Conservation (phyloP, 306 rosid species). For the Vigna mungo region DNA sequence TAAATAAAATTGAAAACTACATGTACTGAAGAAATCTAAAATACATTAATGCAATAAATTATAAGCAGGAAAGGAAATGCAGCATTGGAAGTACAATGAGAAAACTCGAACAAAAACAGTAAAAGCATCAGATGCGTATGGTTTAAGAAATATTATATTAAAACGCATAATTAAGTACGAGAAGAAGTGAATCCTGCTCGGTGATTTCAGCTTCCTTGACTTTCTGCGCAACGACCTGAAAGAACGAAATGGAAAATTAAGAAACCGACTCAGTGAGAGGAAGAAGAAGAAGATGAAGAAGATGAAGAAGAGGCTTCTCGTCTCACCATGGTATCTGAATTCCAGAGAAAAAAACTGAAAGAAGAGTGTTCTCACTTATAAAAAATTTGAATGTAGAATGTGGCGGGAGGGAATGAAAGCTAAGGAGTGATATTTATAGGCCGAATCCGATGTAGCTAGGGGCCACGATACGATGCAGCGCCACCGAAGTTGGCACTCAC, state of each 20-base stretch:
- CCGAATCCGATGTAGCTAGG: background rate
- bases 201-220: constrained; percentile 91
- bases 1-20: background rate
- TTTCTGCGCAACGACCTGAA: constrained; percentile 89
- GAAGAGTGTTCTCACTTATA: background rate
- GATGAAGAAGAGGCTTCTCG: background rate
- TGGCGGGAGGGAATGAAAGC: constrained; percentile 29
- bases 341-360: constrained; percentile 33
- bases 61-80: constrained; percentile 37
- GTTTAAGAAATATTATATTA: background rate
- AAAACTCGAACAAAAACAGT: background rate
- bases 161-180: constrained; percentile 54
- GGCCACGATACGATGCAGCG: constrained; percentile 1
- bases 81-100: constrained; percentile 18
- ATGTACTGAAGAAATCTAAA: constrained; percentile 27
- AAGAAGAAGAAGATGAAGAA: constrained; percentile 32
- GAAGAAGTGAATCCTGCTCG: constrained; percentile 96
- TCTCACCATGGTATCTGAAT: constrained; percentile 64
- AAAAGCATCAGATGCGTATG: background rate
- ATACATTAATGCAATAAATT: constrained; percentile 12
- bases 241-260: constrained; percentile 21
- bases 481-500: background rate
- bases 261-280: constrained; percentile 24
- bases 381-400: constrained; percentile 37
- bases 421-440: constrained; percentile 40